These are phyloP conservation scores for Apostasia shenzhenica DNA, from an alignment of 106 monocot species.

Conservation along the genomic window DNA sequence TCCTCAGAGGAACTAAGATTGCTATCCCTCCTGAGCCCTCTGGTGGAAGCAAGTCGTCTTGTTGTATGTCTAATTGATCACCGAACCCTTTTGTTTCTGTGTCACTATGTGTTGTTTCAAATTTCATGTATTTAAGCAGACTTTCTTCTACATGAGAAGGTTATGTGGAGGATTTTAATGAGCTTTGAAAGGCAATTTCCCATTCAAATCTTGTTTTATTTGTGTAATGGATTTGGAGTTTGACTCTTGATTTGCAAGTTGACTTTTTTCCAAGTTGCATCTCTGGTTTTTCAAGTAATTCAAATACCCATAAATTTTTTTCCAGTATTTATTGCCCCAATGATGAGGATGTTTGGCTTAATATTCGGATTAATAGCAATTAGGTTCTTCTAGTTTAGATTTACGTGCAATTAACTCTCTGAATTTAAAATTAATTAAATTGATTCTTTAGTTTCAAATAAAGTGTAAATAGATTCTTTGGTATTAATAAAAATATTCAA, in stretches of 20 bases:
- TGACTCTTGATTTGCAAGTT: too few species aligned
- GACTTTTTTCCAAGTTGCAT: too few species aligned
- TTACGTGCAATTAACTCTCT: too few species aligned
- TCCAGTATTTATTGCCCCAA: not conserved
- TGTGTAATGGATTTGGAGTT: too few species aligned
- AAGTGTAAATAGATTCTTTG: too few species aligned
- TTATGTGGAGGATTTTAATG: not conserved
- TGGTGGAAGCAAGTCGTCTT: constrained; percentile 7
- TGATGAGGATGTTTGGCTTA: not conserved
- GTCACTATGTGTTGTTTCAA: not conserved
- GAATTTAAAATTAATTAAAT: too few species aligned
- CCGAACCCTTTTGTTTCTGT: not conserved
- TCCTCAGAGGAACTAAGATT: constrained; percentile 41
- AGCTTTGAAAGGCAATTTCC: not conserved
- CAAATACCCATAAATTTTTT: not conserved
- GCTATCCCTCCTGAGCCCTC: constrained; percentile 25
- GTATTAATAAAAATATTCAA: too few species aligned
- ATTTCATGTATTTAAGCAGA: too few species aligned
- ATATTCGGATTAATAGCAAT: too few species aligned
- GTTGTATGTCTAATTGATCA: constrained; percentile 31
- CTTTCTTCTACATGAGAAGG: not conserved
- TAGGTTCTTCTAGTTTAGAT: too few species aligned
- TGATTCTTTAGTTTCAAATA: too few species aligned
- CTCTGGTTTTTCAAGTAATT: not conserved
- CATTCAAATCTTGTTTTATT: too few species aligned